A percentile compares a stretch with the other conserved stretches of the same genome.
Evolutionary conservation across 2,329 filamentous ascomycete species (phyloP).

Genomic region (Ramularia endophylla): DNA sequence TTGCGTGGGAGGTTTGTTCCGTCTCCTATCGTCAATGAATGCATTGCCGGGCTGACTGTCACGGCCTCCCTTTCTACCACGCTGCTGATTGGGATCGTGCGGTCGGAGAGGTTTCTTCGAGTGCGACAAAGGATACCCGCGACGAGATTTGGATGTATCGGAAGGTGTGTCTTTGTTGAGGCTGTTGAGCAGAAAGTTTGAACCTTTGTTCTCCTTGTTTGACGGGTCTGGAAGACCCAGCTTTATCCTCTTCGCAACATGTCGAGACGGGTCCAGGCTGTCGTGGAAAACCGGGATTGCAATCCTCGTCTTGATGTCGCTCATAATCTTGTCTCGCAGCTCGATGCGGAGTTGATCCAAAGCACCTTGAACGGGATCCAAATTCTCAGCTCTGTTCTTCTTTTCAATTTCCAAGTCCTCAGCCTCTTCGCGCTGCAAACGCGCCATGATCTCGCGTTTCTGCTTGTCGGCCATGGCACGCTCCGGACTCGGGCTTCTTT

Average conservation of each 20-base stretch:
- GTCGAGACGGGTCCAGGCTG: constrained; percentile 75
- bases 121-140: constrained; percentile 34
- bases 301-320: constrained; percentile 82
- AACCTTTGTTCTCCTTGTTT: constrained; percentile 50
- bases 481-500: constrained; percentile 48
- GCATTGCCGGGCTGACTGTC: constrained; percentile 37
- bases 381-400: constrained; percentile 73
- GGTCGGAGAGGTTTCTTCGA: constrained; percentile 38
- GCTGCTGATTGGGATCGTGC: constrained; percentile 39
- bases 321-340: constrained; percentile 77
- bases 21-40: constrained; percentile 54
- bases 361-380: constrained; percentile 86
- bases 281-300: constrained; percentile 74
- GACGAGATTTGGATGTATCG: constrained; percentile 54
- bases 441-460: constrained; percentile 60
- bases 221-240: constrained; percentile 67
- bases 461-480: constrained; percentile 44
- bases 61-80: constrained; percentile 31
- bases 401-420: constrained; percentile 87
- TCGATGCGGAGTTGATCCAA: constrained; percentile 72
- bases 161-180: constrained; percentile 53
- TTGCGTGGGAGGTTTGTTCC: constrained; percentile 41
- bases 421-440: constrained; percentile 65
- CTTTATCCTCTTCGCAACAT: constrained; percentile 70
- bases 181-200: constrained; percentile 38